Evolutionary conservation across 257 asterid species (phyloP).

Genomic region (Solanum gandarillasii): DNA sequence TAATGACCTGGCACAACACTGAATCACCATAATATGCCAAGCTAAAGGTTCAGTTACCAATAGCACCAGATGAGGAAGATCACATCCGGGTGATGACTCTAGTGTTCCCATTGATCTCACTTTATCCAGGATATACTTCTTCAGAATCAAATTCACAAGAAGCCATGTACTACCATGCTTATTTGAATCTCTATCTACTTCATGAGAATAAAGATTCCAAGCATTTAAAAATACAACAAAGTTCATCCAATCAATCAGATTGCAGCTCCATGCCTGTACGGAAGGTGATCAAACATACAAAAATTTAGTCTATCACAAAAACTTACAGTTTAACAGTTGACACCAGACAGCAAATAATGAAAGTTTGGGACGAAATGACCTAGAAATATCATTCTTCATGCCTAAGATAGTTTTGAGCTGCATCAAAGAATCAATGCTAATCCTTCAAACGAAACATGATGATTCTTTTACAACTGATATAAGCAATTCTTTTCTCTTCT

Average conservation of each 20-base stretch:
- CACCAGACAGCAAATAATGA: background rate
- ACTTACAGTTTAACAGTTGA: background rate
- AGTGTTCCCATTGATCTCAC: constrained; percentile 40
- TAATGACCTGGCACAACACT: constrained; percentile 50
- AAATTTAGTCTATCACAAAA: background rate
- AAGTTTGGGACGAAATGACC: background rate
- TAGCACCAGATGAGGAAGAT: constrained; percentile 55
- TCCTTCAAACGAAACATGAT: background rate
- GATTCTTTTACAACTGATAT: background rate
- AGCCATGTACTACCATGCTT: constrained; percentile 34
- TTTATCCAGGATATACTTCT: constrained; percentile 41
- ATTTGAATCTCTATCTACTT: constrained; percentile 23
- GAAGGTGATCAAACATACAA: background rate
- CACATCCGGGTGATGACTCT: constrained; percentile 55
- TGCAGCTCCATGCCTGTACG: constrained; percentile 42
- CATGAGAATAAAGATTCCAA: constrained; percentile 62
- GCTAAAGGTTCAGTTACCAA: constrained; percentile 79
- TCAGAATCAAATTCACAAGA: constrained; percentile 50
- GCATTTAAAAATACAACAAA: constrained; percentile 78
- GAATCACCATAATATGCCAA: constrained; percentile 77
- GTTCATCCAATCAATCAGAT: constrained; percentile 69
- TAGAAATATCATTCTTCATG: background rate
- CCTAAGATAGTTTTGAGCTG: background rate
- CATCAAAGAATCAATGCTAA: background rate
- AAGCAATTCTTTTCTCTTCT: background rate